phyloP scores from a whole-genome alignment of 225 moss, liverwort and hornwort species.

The Rhytidiadelphus loreus region DNA sequence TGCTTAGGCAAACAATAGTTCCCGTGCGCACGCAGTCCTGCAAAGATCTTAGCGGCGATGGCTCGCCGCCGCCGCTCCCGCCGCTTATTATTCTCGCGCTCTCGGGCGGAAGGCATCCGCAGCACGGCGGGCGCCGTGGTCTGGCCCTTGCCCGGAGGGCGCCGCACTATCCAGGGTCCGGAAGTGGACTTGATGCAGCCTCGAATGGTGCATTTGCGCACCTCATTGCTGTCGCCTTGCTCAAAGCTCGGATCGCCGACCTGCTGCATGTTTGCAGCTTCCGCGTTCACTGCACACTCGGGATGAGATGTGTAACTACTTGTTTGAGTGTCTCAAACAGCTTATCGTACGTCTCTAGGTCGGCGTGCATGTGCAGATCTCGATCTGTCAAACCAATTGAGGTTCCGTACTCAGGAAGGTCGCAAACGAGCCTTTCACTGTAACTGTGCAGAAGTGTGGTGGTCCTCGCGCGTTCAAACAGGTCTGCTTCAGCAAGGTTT shows the following conservation, averaged over 20 bases:
- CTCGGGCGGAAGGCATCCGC: conserved; percentile 60
- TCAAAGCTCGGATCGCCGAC: conserved; percentile 24
- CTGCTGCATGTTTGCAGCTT: conserved; percentile 26
- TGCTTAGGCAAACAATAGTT: conserved; percentile 98
- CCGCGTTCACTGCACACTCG: background rate
- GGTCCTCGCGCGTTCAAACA: background rate
- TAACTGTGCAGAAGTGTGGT: background rate
- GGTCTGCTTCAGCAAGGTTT: conserved; percentile 1
- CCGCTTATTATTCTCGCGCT: conserved; percentile 92
- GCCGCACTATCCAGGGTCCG: conserved; percentile 68
- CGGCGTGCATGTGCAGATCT: background rate
- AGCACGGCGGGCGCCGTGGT: conserved; percentile 30
- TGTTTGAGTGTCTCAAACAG: background rate
- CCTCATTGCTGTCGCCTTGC: conserved; percentile 31
- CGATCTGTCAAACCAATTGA: background rate
- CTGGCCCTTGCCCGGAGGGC: conserved; percentile 49
- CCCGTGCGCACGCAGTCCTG: conserved; percentile 82
- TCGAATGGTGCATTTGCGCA: conserved; percentile 48
- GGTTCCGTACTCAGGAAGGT: background rate
- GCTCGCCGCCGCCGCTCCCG: conserved; percentile 90
- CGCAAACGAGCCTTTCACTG: background rate
- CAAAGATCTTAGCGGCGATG: conserved; percentile 92
- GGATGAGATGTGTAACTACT: background rate
- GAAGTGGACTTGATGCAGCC: conserved; percentile 67
- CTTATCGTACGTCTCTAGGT: background rate